phyloP scores from a whole-genome alignment of 352 stramenopile genomes.

The Phytophthora cryptogea region DNA sequence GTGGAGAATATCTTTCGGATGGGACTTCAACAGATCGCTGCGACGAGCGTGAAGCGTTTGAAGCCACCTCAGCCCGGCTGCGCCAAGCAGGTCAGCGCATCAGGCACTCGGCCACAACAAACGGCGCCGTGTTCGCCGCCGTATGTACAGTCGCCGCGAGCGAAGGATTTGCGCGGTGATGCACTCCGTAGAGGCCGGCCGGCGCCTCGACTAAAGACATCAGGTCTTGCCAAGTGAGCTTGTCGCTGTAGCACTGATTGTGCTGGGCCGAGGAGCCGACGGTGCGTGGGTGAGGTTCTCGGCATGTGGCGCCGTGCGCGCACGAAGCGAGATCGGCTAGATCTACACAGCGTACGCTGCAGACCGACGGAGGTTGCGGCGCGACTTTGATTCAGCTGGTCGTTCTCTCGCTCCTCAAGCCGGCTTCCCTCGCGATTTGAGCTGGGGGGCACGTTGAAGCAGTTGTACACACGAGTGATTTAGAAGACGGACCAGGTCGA shows the following conservation, averaged over 20 bases:
- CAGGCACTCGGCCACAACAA: conserved; percentile 4
- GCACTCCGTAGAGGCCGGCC: conserved; percentile 17
- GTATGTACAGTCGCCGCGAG: conserved; percentile 17
- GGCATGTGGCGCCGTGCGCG: background rate
- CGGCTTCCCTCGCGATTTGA: conserved; percentile 38
- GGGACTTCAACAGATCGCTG: conserved; percentile 23
- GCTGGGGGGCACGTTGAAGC: conserved; percentile 25
- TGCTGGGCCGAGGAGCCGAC: too few species aligned
- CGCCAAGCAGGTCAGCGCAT: conserved; percentile 32
- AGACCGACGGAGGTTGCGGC: conserved; percentile 1
- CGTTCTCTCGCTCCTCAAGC: conserved; percentile 35
- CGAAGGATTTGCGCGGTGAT: conserved; percentile 25
- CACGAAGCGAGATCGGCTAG: conserved; percentile 19
- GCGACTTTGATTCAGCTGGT: conserved; percentile 11
- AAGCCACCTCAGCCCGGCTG: conserved; percentile 36
- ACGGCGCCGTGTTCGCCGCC: conserved; percentile 20
- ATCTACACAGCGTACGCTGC: background rate
- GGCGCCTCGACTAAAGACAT: conserved; percentile 15
- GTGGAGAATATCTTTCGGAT: conserved; percentile 23
- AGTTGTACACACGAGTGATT: conserved; percentile 21
- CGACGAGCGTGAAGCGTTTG: conserved; percentile 10
- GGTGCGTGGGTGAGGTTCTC: too few species aligned
- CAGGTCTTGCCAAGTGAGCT: too few species aligned
- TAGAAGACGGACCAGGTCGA: conserved; percentile 18
- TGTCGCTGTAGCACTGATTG: too few species aligned